Conservation (phyloP, 768 basidiomycete species). For the Boletus rubroflammeus region DNA sequence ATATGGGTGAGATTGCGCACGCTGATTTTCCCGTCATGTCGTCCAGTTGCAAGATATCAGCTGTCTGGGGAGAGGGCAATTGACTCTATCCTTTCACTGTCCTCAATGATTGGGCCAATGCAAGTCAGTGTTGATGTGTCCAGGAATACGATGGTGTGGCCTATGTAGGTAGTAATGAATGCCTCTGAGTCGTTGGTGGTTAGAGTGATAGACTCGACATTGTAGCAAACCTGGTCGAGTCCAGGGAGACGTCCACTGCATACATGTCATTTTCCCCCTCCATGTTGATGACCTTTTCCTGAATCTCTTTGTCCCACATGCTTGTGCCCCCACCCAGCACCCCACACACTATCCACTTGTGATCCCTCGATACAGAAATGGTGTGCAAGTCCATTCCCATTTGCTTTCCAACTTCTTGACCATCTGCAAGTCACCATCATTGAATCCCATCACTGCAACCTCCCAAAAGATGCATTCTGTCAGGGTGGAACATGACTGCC, state of each 20-base stretch:
- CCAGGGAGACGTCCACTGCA: background rate
- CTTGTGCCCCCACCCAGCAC: background rate
- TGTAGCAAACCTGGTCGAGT: background rate
- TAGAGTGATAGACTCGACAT: background rate
- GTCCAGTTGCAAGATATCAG: background rate
- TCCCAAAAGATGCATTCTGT: background rate
- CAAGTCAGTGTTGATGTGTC: background rate
- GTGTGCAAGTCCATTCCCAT: background rate
- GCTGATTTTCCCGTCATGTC: background rate
- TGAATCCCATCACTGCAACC: background rate
- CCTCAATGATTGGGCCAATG: background rate
- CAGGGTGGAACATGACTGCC: background rate
- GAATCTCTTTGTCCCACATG: background rate
- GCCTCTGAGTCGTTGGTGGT: background rate
- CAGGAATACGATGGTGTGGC: background rate
- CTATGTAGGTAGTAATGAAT: background rate
- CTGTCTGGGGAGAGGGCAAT: background rate
- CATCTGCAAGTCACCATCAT: background rate
- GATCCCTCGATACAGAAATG: background rate
- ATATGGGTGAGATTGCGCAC: background rate
- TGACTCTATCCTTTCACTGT: background rate
- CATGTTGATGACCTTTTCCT: background rate
- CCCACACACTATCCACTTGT: background rate
- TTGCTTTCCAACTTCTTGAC: background rate
- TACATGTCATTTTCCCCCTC: background rate